phyloP scores from a whole-genome alignment of 2,329 filamentous ascomycete genomes.

The Phaeosphaeriaceae sp. region DNA sequence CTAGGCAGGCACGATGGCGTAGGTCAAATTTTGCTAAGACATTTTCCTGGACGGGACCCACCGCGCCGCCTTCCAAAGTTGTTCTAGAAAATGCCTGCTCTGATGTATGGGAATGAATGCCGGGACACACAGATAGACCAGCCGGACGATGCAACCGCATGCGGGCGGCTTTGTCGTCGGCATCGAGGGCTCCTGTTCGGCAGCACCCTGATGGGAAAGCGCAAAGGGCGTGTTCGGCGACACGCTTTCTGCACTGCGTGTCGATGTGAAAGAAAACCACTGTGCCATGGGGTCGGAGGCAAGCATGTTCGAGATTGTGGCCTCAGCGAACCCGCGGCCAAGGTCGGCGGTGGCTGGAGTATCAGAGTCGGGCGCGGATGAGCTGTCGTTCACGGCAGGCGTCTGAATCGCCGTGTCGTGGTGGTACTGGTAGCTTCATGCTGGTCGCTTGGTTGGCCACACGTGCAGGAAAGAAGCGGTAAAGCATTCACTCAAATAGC shows the following conservation, averaged over 20 bases:
- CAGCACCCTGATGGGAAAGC: background rate
- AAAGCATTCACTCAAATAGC: slow-evolving; percentile 17
- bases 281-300: background rate
- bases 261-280: background rate
- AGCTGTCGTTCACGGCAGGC: no score
- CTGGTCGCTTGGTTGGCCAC: slow-evolving; percentile 6
- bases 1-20: slow-evolving; percentile 17
- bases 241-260: background rate
- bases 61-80: background rate
- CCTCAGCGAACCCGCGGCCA: slow-evolving; percentile 16
- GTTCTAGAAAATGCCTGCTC: background rate
- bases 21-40: slow-evolving; percentile 6
- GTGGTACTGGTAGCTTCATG: slow-evolving; percentile 6
- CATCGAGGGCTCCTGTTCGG: no score
- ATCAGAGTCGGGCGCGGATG: background rate
- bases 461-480: slow-evolving; percentile 20
- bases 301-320: no score
- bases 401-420: slow-evolving; percentile 20
- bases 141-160: no score
- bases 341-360: slow-evolving; percentile 18
- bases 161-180: no score
- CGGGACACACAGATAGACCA: background rate
- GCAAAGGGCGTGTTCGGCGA: background rate
- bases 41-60: background rate
- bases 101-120: background rate